Evolutionary conservation across 1,139 yeast species (phyloP), one percentile per base, ranked within the genome.

Genomic region (Pichia sp.): DNA sequence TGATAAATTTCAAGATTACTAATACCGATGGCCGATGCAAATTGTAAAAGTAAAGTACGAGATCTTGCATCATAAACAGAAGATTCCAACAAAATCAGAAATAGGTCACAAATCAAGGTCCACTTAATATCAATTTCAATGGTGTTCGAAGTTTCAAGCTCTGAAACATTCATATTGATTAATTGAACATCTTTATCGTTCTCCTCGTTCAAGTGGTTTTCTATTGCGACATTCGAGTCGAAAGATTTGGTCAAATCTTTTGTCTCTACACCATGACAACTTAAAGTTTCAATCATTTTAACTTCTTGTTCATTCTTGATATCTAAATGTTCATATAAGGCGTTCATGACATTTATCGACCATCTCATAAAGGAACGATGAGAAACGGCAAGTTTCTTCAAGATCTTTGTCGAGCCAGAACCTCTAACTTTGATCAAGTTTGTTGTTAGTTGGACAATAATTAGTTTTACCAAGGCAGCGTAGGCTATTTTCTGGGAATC

Each of bases 401-500:
- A 82, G 9, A 84, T 74, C 59, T 74, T 78, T 29, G 73, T 71
- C 10, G 76, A 73, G 34, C 75, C 77, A 0, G 84, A 73, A 4
- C 83, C 77, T 56, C 83, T 79, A 34, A 86, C 67, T 46, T 74
- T 74, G 0, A 95, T 93, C 57, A 91, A 69, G 10, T 83, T 84
- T 1, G 90, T 81, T 9, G 96, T 96, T 87, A 91, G 83, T 31
- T 87, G 89, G 42, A 86, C 87, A 54, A 85, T 78, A 6, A 87
- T 78, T 42, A 95, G 77, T 62, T 88, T 86, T 24, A 87, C 83
- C 12, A 93, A 76, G 0, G 97, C 99, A 6, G 88, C 87, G 66
- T 95, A 95, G 4, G 98, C 98, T 61, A 92, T 87, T 63, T 89
- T 85, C 67, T 95, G 97, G 24, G 86, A 76, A 30, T 90, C 98